Evolutionary conservation across 2,329 filamentous ascomycete species (phyloP), one percentile per base, ranked within the genome.

Genomic region (Tothia fuscella): DNA sequence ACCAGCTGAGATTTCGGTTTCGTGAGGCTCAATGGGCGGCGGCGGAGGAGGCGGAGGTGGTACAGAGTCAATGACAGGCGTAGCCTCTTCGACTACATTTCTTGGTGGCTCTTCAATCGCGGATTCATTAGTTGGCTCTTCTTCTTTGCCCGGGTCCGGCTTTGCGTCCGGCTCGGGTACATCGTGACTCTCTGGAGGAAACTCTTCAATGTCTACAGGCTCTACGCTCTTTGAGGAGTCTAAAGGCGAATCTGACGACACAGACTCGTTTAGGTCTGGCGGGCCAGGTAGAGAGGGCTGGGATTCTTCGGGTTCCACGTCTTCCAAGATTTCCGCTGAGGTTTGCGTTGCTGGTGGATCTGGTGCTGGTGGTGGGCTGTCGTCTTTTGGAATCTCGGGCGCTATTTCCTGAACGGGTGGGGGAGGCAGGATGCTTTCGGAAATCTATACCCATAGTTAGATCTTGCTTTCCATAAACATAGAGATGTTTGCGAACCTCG

Each of bases 371-470:
- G 22, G 25, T 28, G 25, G 25, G 7, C 14, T 31, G 14, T 16
- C 24, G 25, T 43, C 41, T 17, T 30, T 36, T 43, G 22, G 22
- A 22, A 30, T 17, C 29, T 33, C 28, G 10, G 32, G 32, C 16
- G 29, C 29, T 29, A 19, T 13, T 7, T 13, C 9, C 7, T 9
- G 31, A 16, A 22, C 29, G 28, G 38, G 13, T 21, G n/a, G 31
- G 30, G 40, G 41, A 43, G 41, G 41, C 14, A n/a, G 33, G 17
- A 20, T 33, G 33, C 4, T 17, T 21, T 37, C 16, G 16, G 30
- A 41, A 41, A n/a, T 32, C 39, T 41, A 41, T 13, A 35, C 26
- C 39, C 26, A 41, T 22, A 21, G 26, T 41, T 31, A 41, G 39
- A 41, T 41, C 17, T 16, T 12, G 17, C 22, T 41, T 21, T 34